Percentiles rank a stretch among this genome's conserved stretches.
Evolutionary conservation across 1,139 yeast genomes (phyloP).

Genomic region (Candida buenavistaensis): DNA sequence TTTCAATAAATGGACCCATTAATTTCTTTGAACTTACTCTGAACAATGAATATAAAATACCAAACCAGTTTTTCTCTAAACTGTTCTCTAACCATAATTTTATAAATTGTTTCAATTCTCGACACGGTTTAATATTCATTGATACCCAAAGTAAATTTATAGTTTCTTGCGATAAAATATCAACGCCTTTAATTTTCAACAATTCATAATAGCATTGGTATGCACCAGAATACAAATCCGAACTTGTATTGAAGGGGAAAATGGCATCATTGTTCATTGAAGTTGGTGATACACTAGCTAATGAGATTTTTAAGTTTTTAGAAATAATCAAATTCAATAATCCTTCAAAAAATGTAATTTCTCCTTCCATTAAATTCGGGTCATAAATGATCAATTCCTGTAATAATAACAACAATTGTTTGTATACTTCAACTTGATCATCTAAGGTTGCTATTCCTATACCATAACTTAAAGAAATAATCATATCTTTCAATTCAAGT

Average conservation of each 20-base stretch:
- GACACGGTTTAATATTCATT: slow-evolving; percentile 43
- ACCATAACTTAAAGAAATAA: slow-evolving; percentile 32
- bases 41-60: slow-evolving; percentile 38
- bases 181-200: slow-evolving; percentile 39
- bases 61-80: slow-evolving; percentile 41
- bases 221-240: slow-evolving; percentile 35
- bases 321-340: slow-evolving; percentile 35
- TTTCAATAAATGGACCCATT: slow-evolving; percentile 39
- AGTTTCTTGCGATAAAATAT: slow-evolving; percentile 35
- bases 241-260: slow-evolving; percentile 43
- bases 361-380: slow-evolving; percentile 33
- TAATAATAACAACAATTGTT: slow-evolving; percentile 29
- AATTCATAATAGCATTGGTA: slow-evolving; percentile 42
- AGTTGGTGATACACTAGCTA: slow-evolving; percentile 35
- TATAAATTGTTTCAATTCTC: slow-evolving; percentile 33
- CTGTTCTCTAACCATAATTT: slow-evolving; percentile 43
- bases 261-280: slow-evolving; percentile 34
- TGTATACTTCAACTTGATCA: slow-evolving; percentile 30
- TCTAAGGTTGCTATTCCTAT: slow-evolving; percentile 31
- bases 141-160: slow-evolving; percentile 44
- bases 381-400: slow-evolving; percentile 46
- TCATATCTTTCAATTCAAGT: slow-evolving; percentile 26
- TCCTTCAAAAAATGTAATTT: slow-evolving; percentile 29
- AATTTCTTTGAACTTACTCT: slow-evolving; percentile 39
- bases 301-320: slow-evolving; percentile 39